These are phyloP conservation scores for Delitschia confertaspora DNA, from an alignment of 495 filamentous ascomycete genomes.

Conservation along the genomic window DNA sequence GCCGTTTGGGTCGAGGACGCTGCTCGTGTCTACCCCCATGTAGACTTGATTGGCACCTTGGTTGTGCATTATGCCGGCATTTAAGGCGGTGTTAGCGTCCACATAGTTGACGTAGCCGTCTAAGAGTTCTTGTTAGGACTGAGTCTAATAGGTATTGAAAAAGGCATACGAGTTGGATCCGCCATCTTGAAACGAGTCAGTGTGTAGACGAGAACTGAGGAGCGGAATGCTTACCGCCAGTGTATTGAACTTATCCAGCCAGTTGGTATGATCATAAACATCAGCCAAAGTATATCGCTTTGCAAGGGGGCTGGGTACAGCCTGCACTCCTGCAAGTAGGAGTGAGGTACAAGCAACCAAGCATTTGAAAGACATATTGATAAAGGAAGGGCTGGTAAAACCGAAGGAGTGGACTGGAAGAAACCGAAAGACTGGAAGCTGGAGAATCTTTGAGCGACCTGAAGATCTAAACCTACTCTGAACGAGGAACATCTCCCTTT, in stretches of 20 bases:
- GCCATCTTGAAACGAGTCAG: slow-evolving; percentile 5
- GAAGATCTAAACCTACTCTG: no score
- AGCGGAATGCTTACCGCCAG: slow-evolving; percentile 9
- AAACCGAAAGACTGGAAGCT: no score
- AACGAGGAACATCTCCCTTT: no score
- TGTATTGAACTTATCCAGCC: slow-evolving; percentile 25
- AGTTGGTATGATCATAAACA: slow-evolving; percentile 24
- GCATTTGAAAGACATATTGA: no score
- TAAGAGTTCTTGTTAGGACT: background rate
- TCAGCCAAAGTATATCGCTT: background rate
- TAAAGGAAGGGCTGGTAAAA: no score
- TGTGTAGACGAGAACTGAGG: background rate
- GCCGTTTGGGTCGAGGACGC: slow-evolving; percentile 29
- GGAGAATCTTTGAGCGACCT: no score
- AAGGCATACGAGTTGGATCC: slow-evolving; percentile 22
- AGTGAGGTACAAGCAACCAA: no score
- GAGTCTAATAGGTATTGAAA: background rate
- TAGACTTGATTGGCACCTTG: slow-evolving; percentile 27
- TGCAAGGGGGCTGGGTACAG: no score
- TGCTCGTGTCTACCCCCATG: slow-evolving; percentile 33
- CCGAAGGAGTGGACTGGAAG: no score
- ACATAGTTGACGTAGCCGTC: slow-evolving; percentile 34
- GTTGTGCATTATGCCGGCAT: slow-evolving; percentile 24
- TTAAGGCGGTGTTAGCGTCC: slow-evolving; percentile 23
- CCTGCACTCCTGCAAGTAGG: no score